Evolutionary conservation across 2,329 filamentous ascomycete species (phyloP).

Genomic region (Rachicladosporium sp.): DNA sequence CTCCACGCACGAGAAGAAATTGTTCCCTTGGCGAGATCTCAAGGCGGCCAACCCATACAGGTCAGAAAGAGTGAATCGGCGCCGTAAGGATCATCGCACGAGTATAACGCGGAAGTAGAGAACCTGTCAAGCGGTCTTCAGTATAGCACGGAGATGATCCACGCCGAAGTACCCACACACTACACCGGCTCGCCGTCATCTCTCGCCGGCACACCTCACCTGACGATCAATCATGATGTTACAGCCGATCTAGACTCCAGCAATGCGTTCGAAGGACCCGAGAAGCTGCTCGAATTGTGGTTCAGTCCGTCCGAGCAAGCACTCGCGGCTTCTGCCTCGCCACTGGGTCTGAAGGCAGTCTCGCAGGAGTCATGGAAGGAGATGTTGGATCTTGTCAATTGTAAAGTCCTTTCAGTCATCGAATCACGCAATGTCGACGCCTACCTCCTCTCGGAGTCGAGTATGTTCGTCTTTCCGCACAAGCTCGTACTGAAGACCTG

Average conservation of each 20-base stretch:
- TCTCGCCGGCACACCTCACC: slow-evolving; percentile 65
- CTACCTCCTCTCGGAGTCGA: slow-evolving; percentile 93
- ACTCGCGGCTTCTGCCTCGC: slow-evolving; percentile 57
- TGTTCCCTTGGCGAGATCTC: slow-evolving; percentile 82
- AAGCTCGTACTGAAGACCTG: slow-evolving; percentile 98
- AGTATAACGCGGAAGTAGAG: background rate
- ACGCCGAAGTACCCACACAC: slow-evolving; percentile 64
- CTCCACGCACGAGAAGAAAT: slow-evolving; percentile 37
- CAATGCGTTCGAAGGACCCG: slow-evolving; percentile 95
- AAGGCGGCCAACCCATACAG: slow-evolving; percentile 19
- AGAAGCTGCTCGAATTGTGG: slow-evolving; percentile 98
- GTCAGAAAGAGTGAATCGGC: slow-evolving; percentile 24
- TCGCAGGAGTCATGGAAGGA: slow-evolving; percentile 77
- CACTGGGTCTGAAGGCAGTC: slow-evolving; percentile 75
- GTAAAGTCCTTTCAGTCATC: slow-evolving; percentile 90
- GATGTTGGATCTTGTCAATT: slow-evolving; percentile 97
- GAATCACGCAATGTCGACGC: slow-evolving; percentile 90
- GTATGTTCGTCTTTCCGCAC: slow-evolving; percentile 99
- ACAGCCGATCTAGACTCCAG: slow-evolving; percentile 77
- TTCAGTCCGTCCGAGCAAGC: slow-evolving; percentile 69
- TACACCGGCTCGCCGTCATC: slow-evolving; percentile 67
- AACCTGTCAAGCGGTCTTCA: background rate
- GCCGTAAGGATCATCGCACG: too few species aligned
- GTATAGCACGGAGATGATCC: slow-evolving; percentile 59
- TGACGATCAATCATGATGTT: slow-evolving; percentile 95